Evolutionary conservation across 495 filamentous ascomycete genomes (phyloP), one percentile per base, ranked within the genome.

Genomic region (Tuber magnatum): DNA sequence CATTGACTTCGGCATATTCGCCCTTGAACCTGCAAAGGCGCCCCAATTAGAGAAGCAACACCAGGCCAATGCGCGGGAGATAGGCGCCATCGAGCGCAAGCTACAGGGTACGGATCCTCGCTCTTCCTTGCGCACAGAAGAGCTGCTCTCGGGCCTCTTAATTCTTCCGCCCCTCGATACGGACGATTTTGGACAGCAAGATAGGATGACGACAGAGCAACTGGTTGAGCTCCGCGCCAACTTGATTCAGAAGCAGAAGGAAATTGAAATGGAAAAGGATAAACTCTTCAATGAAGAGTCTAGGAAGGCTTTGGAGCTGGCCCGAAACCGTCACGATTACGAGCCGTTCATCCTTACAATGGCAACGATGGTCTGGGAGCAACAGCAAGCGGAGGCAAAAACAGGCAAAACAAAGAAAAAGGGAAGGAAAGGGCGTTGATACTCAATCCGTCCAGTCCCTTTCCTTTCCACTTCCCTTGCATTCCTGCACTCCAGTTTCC

Each of bases 271-370:
- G 14, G 81, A 77, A 56, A 80, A 74, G 10, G 51, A 68, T 22
- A 74, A 81, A 10, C 73, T 68, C 22, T 69, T 74, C 44, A 74
- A 43, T 18, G 74, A 81, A 41, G 69, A 65, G 10, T 73, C 71
- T 32, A 71, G 73, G 39, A 70, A 79, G 22, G 73, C 75, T 8
- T 46, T 71, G 32, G 38, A 74, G 28, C 74, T 75, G 10, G 79
- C 78, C 43, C 74, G 80, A 38, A 81, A 77, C 2, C 78, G 81
- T 18, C 82, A 83, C 18, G 80, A 83, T 51, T 82, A 83, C 40
- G 77, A 79, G 24, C 80, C 81, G 9, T 80, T 82, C 39, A 78
- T 83, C n/a, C 70, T 71, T 46, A 77, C 80, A 38, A 72, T 76
- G 72, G 61, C 77, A 43, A 71, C 76, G 44, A 35, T 79, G 3